Base-by-base conservation (phyloP, 495 filamentous ascomycete species). In the Chlorociboria aeruginascens region DNA sequence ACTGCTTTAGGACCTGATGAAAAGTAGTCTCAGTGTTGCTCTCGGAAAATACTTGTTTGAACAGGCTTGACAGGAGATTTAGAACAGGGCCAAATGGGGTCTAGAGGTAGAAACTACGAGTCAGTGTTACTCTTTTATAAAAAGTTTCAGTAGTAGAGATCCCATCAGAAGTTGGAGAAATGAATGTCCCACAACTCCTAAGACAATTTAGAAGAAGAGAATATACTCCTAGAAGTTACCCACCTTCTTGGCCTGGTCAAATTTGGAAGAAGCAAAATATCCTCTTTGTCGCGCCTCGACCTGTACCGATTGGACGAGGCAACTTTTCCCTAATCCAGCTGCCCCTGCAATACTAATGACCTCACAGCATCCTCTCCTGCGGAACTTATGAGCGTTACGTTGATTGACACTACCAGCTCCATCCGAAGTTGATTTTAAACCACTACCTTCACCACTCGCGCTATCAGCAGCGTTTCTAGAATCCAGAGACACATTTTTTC, bases 1-100 rank as follows among this genome's bases (percentile, higher is more conserved):
- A 84, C 16, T 75, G 69, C 47, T 85, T 79, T 13, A 95, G 63
- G 41, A 70, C 72, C 46, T 83, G 75, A 50, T 95, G 89, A 55
- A 93, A 92, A 3, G 83, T 73, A 0, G 84, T 93, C 2, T 80
- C 79, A 2, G 89, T 82, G 63, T 94, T 85, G 45, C 81, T 81
- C 60, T 95, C 88, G 0, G 86, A 89, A 67, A 90, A 94, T 7
- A 93, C 88, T 55, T 95, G 89, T 42, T 86, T 83, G 52, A 95
- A 84, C 6, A 94, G 67, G 34, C 83, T 89, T 6, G 85, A 85
- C 50, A 94, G 67, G 2, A 89, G 67, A 56, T 82, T 84, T 3
- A 92, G 70, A 34, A 94, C 74, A 0, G 88, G 85, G 29, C 88
- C 86, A 60, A 90, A 95, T 3, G 89, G 85, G 1, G 83, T 80